Evolutionary conservation across 164 flowering plant species (phyloP), one percentile per base, ranked within the genome.

Genomic region (Vitis cinerea): DNA sequence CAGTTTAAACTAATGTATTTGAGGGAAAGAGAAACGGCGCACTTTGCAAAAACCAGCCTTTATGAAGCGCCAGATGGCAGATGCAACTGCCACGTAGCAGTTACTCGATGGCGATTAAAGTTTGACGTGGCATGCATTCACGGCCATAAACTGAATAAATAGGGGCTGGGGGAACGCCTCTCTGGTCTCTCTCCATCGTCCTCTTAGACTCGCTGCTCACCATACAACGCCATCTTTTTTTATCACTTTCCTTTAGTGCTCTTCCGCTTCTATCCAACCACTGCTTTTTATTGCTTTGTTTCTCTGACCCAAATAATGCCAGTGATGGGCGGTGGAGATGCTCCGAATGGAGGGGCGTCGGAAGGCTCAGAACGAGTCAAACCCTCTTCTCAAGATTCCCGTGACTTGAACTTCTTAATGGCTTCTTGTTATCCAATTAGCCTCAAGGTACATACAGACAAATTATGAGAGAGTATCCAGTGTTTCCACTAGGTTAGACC

Each of bases 101-200:
- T 8, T 71, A 49, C 23, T n/a, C 67, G 59, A 55, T 70, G 37
- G 63, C 44, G 10, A 52, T 66, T 54, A 59, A 66, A 29, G 59
- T 64, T 50, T 77, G 74, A 77, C 78, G 78, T 78, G 75, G 72
- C 75, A 67, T 17, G 70, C 80, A 77, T 72, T 63, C 9, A 15
- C 63, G 15, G 13, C 66, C 48, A 6, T 2, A 30, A 58, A 5
- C 61, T 58, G 9, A 19, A 58, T 58, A 58, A 58, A 58, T 58
- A 58, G 31, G 9, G 61, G 27, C 27, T 9, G 6, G 7, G 8
- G 9, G 5, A 30, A 30, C 9, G 27, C 50, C 5, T 47, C 62
- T 67, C 37, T 50, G 31, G 48, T 14, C 68, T 9, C 23, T 50
- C 50, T n/a, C 60, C n/a, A 37, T 37, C 44, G 44, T 23, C 27